Evolutionary conservation across 1,284 basidiomycete species (phyloP).

Genomic region (Inonotus obliquus): DNA sequence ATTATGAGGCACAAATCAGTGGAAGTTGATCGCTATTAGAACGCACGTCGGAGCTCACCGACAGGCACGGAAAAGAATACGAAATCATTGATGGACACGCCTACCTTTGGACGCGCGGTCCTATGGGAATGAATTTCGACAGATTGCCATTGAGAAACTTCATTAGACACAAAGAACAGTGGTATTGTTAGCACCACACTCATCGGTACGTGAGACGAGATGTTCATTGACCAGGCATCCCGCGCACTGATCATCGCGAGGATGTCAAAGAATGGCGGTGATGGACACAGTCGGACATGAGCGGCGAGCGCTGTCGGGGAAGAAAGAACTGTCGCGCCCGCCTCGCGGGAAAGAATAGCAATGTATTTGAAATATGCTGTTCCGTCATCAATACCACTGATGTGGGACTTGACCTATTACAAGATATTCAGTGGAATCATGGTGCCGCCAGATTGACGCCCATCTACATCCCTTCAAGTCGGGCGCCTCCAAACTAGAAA

Average conservation of each 20-base stretch:
- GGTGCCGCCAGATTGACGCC: too few species aligned
- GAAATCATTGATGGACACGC: not conserved
- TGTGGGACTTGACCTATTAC: not conserved
- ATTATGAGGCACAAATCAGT: not conserved
- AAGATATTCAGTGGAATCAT: too few species aligned
- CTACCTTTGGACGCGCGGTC: not conserved
- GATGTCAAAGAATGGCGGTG: not conserved
- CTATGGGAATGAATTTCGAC: not conserved
- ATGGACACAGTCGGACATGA: not conserved
- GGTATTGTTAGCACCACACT: not conserved
- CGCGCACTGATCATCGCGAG: not conserved
- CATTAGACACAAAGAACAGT: not conserved
- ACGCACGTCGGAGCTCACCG: not conserved
- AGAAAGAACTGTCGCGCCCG: not conserved
- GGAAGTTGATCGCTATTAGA: not conserved
- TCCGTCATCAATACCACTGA: not conserved
- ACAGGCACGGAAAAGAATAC: not conserved
- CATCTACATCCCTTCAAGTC: not conserved
- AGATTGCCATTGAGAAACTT: not conserved
- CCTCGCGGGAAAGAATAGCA: not conserved
- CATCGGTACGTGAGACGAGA: not conserved
- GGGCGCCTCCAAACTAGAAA: constrained; percentile 20
- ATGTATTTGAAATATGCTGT: not conserved
- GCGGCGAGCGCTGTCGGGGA: not conserved
- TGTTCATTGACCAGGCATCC: not conserved